Percentiles rank a stretch among this genome's conserved stretches.
Evolutionary conservation across 768 basidiomycete species (phyloP).

Genomic region (Mycena maculata): DNA sequence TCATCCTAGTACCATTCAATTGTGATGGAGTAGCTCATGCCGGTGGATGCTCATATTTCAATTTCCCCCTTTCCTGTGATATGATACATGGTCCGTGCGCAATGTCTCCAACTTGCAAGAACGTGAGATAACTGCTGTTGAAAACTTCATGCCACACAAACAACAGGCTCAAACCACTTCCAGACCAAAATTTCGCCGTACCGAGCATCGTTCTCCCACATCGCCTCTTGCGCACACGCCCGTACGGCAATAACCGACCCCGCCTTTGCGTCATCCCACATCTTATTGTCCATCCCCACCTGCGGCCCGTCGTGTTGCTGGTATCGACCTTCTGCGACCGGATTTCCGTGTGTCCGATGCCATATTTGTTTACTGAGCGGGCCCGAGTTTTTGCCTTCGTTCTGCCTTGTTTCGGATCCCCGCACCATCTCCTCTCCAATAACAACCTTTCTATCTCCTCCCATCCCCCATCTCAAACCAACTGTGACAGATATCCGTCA

Average conservation of each 20-base stretch:
- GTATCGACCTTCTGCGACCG: background rate
- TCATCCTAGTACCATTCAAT: slow-evolving; percentile 16
- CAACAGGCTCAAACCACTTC: slow-evolving; percentile 28
- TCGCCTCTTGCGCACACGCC: slow-evolving; percentile 16
- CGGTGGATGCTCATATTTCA: background rate
- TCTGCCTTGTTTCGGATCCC: background rate
- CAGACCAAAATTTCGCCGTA: slow-evolving; percentile 18
- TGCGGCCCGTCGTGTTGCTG: slow-evolving; percentile 10
- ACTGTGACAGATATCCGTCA: slow-evolving; percentile 9
- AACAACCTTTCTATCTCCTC: background rate
- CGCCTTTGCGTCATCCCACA: slow-evolving; percentile 5
- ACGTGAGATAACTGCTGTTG: too few relatives aligned
- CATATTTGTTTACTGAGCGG: background rate
- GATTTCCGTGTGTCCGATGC: slow-evolving; percentile 18
- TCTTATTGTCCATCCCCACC: slow-evolving; percentile 16
- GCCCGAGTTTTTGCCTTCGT: background rate
- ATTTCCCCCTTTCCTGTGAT: too few relatives aligned
- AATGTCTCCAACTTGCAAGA: too few relatives aligned
- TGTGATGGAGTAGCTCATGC: slow-evolving; percentile 25
- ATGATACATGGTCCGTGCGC: too few relatives aligned
- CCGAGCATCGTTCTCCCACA: slow-evolving; percentile 16
- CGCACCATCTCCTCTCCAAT: slow-evolving; percentile 13
- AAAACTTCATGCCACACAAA: background rate
- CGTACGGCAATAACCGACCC: slow-evolving; percentile 21
- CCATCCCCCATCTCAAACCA: slow-evolving; percentile 23